Evolutionary conservation across 1,139 yeast genomes (phyloP).

Genomic region (Geotrichum australiense): DNA sequence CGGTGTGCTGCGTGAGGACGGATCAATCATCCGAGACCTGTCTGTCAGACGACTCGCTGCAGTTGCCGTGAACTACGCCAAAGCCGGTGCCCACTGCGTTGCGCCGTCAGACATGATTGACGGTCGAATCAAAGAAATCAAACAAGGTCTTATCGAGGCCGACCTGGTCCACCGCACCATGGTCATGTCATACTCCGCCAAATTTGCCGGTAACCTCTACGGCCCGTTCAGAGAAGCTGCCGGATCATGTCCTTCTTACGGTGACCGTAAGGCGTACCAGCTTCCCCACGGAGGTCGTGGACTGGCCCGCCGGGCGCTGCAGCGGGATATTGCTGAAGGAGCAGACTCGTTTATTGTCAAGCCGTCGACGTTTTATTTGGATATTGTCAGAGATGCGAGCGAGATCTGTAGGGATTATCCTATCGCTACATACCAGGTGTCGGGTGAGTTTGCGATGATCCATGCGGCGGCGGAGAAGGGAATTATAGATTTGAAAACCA

Average conservation of each 20-base stretch:
- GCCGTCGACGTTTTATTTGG: conserved; percentile 96
- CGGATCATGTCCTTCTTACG: conserved; percentile 80
- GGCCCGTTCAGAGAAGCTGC: conserved; percentile 99
- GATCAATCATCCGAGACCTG: conserved; percentile 65
- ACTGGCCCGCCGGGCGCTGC: conserved; percentile 83
- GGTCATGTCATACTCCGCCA: conserved; percentile 91
- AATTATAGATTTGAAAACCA: conserved; percentile 74
- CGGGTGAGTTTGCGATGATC: conserved; percentile 97
- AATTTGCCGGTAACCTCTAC: conserved; percentile 82
- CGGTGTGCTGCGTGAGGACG: conserved; percentile 83
- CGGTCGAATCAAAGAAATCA: conserved; percentile 86
- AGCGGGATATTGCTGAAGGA: conserved; percentile 84
- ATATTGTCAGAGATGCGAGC: conserved; percentile 81
- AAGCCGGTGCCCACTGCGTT: conserved; percentile 91
- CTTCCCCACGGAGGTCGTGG: conserved; percentile 92
- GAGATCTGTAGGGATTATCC: conserved; percentile 79
- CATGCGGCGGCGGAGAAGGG: conserved; percentile 99
- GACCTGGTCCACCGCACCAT: conserved; percentile 81
- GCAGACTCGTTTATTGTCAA: conserved; percentile 93
- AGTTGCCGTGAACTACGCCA: conserved; percentile 91
- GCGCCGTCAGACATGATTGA: conserved; percentile 99
- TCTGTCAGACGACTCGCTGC: conserved; percentile 84
- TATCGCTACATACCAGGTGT: conserved; percentile 89
- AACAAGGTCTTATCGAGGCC: conserved; percentile 75
- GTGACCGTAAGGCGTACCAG: conserved; percentile 91